These are phyloP conservation scores for Cyberlindnera maritima DNA, from an alignment of 805 yeast genomes.

Conservation along the genomic window DNA sequence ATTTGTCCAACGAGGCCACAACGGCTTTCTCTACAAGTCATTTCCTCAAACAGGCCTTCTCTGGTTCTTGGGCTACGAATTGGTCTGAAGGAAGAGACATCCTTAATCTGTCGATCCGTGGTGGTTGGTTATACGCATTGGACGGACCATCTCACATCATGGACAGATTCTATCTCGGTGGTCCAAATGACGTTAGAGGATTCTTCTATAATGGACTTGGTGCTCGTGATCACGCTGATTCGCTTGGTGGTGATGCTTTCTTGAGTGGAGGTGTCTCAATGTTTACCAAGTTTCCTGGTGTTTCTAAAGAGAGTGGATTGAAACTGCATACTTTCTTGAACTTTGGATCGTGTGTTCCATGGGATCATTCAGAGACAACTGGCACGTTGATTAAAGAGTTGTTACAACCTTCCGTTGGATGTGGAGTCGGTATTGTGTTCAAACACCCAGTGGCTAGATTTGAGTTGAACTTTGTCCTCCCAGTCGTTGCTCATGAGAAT, in stretches of 20 bases:
- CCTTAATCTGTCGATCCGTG: constrained; percentile 43
- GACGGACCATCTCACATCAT: constrained; percentile 46
- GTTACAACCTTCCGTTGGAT: constrained; percentile 45
- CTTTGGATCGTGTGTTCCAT: constrained; percentile 57
- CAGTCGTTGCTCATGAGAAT: constrained; percentile 48
- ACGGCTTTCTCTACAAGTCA: constrained; percentile 22
- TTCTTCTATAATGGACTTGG: constrained; percentile 68
- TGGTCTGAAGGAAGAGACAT: constrained; percentile 39
- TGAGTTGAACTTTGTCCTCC: constrained; percentile 63
- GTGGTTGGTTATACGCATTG: constrained; percentile 55
- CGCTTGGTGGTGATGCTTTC: constrained; percentile 67
- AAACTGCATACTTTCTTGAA: constrained; percentile 62
- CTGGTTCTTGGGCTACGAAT: constrained; percentile 31
- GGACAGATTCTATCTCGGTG: constrained; percentile 85
- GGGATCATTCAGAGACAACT: constrained; percentile 30
- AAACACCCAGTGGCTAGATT: constrained; percentile 65
- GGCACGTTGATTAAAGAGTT: constrained; percentile 29
- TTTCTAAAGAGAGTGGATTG: constrained; percentile 46
- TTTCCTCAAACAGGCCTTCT: constrained; percentile 36
- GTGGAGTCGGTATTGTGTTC: constrained; percentile 61
- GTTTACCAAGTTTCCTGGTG: constrained; percentile 58
- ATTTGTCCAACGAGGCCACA: constrained; percentile 45
- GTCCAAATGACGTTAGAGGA: constrained; percentile 69
- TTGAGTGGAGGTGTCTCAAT: constrained; percentile 55
- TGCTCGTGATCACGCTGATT: constrained; percentile 50